phyloP scores from a whole-genome alignment of 441 rosid species.

The Eutrema salsugineum region DNA sequence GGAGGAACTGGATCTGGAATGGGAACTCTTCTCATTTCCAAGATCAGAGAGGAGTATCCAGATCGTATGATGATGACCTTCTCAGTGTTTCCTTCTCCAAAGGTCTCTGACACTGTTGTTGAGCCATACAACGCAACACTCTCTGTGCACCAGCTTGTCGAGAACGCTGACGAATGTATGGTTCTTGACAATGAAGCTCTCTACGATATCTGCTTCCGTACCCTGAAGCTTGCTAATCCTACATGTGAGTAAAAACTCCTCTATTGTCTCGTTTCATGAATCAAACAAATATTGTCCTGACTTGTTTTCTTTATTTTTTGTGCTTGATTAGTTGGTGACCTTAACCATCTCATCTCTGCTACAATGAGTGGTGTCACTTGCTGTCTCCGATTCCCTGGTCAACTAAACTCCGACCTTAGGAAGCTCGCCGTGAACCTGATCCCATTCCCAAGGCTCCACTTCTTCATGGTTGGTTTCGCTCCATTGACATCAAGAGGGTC shows the following conservation, averaged over 20 bases:
- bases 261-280: neutral
- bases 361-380: slow-evolving; percentile 69
- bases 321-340: slow-evolving; percentile 52
- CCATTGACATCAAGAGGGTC: slow-evolving; percentile 69
- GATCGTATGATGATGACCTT: slow-evolving; percentile 84
- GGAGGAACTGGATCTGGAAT: slow-evolving; percentile 97
- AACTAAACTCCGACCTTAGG: slow-evolving; percentile 62
- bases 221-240: slow-evolving; percentile 65
- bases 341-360: slow-evolving; percentile 62
- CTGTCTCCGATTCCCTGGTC: slow-evolving; percentile 71
- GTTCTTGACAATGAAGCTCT: slow-evolving; percentile 91
- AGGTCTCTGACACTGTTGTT: slow-evolving; percentile 96
- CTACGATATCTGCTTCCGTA: slow-evolving; percentile 93
- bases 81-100: slow-evolving; percentile 94
- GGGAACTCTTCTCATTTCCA: slow-evolving; percentile 89
- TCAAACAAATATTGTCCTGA: neutral
- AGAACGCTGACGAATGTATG: slow-evolving; percentile 97
- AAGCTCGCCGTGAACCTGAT: slow-evolving; percentile 66
- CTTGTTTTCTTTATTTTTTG: neutral
- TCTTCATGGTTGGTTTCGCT: slow-evolving; percentile 77
- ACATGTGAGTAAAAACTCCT: slow-evolving; percentile 46
- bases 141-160: slow-evolving; percentile 92
- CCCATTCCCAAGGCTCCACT: slow-evolving; percentile 72
- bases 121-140: slow-evolving; percentile 97
- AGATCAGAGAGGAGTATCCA: slow-evolving; percentile 44